Evolutionary conservation across 495 filamentous ascomycete species (phyloP).

Genomic region (Hypoxylon subgilvum): DNA sequence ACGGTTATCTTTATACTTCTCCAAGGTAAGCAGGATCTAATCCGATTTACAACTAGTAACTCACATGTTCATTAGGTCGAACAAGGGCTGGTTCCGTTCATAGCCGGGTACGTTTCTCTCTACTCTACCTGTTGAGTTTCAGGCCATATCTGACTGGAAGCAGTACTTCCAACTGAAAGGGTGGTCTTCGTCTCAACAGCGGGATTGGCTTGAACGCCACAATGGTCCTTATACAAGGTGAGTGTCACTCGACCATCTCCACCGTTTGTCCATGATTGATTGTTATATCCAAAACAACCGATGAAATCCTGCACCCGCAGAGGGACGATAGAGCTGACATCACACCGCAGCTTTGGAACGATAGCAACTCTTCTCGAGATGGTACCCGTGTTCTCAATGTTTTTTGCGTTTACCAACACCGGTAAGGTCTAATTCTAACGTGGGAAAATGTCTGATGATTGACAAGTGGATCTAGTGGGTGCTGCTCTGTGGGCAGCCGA

Average conservation of each 20-base stretch:
- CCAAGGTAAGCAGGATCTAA: conserved; percentile 61
- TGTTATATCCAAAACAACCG: too few relatives aligned
- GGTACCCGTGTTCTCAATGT: conserved; percentile 79
- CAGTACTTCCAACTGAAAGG: conserved; percentile 90
- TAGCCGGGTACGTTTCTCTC: conserved; percentile 34
- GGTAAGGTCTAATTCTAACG: conserved; percentile 49
- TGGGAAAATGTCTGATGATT: conserved; percentile 16
- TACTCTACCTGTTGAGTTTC: not conserved
- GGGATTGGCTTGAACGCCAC: conserved; percentile 68
- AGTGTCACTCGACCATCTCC: conserved; percentile 47
- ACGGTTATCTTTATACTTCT: conserved; percentile 78
- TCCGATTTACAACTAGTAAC: conserved; percentile 19
- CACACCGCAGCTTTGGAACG: conserved; percentile 83
- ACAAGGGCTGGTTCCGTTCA: conserved; percentile 50
- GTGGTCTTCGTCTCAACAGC: conserved; percentile 66
- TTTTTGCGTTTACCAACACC: conserved; percentile 89
- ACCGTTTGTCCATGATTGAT: too few relatives aligned
- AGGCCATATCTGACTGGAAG: conserved; percentile 21
- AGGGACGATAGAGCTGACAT: too few relatives aligned
- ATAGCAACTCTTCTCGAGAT: conserved; percentile 80
- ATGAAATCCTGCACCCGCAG: too few relatives aligned
- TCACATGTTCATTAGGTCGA: conserved; percentile 40
- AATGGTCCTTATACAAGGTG: conserved; percentile 76
- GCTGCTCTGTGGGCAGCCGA: conserved; percentile 95
- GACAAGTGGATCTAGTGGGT: conserved; percentile 59